Evolutionary conservation across 2,329 filamentous ascomycete species (phyloP), one percentile per base, ranked within the genome.

Genomic region (Aspergillus sojae): DNA sequence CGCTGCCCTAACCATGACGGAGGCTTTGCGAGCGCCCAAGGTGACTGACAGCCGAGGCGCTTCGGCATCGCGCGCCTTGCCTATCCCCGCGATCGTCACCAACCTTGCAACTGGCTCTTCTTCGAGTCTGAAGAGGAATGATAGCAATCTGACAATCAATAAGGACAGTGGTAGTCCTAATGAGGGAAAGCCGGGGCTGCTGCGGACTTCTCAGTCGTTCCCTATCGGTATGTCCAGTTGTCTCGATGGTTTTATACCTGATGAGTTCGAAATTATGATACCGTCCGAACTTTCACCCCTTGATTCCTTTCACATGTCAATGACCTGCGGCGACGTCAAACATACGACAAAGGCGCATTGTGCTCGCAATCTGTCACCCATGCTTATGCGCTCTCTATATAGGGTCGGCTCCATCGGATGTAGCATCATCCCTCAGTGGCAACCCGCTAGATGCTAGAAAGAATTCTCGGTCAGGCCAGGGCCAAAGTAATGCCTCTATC

Each of bases 321-420:
- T 36, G 34, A 39, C 34, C 30, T 54, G 28, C 60, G 48, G 23
- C 19, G 34, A 54, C 21, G 14, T 32, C 21, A n/a, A 52, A 16
- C n/a, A 26, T 9, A 19, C 30, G 50, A 60, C 48, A 32, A 32
- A 32, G 26, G 28, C 26, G 41, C 45, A 56, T 16, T 21, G 39
- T 32, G 23, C 50, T 21, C 21, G 36, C 14, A 12, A 14, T 54
- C 39, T 39, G n/a, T 39, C 14, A 62, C 60, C 58, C 61, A 60
- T 54, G 50, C 61, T 53, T 62, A 39, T 55, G 32, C 30, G 10
- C 34, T 58, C 55, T 54, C 26, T 46, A 32, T 32, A 65, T 65
- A 76, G 74, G 65, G 32, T 74, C 74, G 55, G 65, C 63, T 50
- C 62, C 67, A 14, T 75, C 74, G 54, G 74, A 77, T 60, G 64